phyloP scores from a whole-genome alignment of 2,329 filamentous ascomycete species.

The Alternaria triticimaculans region DNA sequence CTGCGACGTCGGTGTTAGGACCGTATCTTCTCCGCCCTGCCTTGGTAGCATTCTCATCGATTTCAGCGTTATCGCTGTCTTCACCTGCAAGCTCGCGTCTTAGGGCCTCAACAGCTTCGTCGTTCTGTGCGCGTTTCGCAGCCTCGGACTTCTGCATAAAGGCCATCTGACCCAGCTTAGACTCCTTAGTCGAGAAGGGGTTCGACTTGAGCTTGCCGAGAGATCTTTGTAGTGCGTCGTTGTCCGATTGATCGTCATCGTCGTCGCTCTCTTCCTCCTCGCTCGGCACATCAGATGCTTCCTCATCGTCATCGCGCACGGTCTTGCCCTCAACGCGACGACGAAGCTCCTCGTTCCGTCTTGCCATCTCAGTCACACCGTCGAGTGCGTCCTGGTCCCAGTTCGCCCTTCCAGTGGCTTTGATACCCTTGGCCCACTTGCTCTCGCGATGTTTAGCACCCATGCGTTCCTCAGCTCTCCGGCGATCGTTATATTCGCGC shows the following conservation, averaged over 20 bases:
- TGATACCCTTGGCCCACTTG: constrained; percentile 89
- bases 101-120: constrained; percentile 68
- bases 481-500: constrained; percentile 71
- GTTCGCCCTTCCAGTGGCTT: constrained; percentile 76
- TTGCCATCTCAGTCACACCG: constrained; percentile 80
- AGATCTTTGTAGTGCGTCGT: constrained; percentile 41
- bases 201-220: constrained; percentile 49
- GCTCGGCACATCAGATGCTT: constrained; percentile 55
- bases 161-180: constrained; percentile 80
- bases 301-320: constrained; percentile 57
- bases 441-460: constrained; percentile 84
- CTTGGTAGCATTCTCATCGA: constrained; percentile 61
- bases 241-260: constrained; percentile 67
- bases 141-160: constrained; percentile 95
- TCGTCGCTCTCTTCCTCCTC: constrained; percentile 61
- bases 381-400: constrained; percentile 89
- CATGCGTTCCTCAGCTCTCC: constrained; percentile 83
- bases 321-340: constrained; percentile 77
- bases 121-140: constrained; percentile 77
- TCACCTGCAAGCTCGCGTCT: constrained; percentile 71
- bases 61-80: constrained; percentile 61
- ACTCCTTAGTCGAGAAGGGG: constrained; percentile 64
- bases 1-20: constrained; percentile 49
- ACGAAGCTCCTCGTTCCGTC: constrained; percentile 81
- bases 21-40: constrained; percentile 76